Percentiles rank a stretch among this genome's conserved stretches.
These are phyloP conservation scores for Candida arabinofermentans DNA, from an alignment of 805 yeast genomes.

Conservation along the genomic window DNA sequence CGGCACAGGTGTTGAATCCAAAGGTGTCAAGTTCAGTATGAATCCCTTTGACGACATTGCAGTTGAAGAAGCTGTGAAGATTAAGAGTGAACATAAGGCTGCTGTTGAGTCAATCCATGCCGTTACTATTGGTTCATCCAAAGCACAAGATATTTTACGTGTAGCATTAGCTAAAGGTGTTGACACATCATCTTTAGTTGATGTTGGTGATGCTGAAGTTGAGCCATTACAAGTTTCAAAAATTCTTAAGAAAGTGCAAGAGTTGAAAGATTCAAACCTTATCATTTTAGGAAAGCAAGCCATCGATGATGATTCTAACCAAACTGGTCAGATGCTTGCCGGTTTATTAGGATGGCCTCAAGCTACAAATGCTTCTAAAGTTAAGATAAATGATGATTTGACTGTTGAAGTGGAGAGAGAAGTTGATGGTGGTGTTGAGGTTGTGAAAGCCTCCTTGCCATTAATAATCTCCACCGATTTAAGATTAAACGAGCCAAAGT, in stretches of 20 bases:
- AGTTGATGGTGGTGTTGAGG: slow-evolving; percentile 92
- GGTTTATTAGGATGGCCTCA: slow-evolving; percentile 95
- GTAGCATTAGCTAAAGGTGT: slow-evolving; percentile 94
- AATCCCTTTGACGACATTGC: slow-evolving; percentile 99
- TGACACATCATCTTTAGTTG: slow-evolving; percentile 78
- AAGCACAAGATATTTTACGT: slow-evolving; percentile 83
- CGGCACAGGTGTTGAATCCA: slow-evolving; percentile 77
- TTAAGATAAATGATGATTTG: slow-evolving; percentile 51
- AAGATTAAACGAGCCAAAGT: slow-evolving; percentile 91
- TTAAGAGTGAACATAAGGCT: slow-evolving; percentile 61
- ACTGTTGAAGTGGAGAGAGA: slow-evolving; percentile 83
- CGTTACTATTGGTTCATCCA: slow-evolving; percentile 83
- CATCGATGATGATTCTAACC: slow-evolving; percentile 91
- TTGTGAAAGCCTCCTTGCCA: slow-evolving; percentile 74
- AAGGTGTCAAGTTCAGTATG: slow-evolving; percentile 87
- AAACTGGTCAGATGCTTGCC: slow-evolving; percentile 95
- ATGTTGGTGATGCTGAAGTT: slow-evolving; percentile 60
- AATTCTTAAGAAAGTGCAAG: slow-evolving; percentile 68
- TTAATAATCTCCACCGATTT: slow-evolving; percentile 87
- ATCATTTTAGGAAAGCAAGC: slow-evolving; percentile 94
- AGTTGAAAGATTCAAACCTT: slow-evolving; percentile 67
- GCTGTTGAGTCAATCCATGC: slow-evolving; percentile 82
- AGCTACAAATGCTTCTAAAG: slow-evolving; percentile 91
- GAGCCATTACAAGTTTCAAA: slow-evolving; percentile 93
- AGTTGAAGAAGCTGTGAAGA: slow-evolving; percentile 83